Evolutionary conservation across 345 rosid genomes (phyloP).

Genomic region (Reutealis trisperma): DNA sequence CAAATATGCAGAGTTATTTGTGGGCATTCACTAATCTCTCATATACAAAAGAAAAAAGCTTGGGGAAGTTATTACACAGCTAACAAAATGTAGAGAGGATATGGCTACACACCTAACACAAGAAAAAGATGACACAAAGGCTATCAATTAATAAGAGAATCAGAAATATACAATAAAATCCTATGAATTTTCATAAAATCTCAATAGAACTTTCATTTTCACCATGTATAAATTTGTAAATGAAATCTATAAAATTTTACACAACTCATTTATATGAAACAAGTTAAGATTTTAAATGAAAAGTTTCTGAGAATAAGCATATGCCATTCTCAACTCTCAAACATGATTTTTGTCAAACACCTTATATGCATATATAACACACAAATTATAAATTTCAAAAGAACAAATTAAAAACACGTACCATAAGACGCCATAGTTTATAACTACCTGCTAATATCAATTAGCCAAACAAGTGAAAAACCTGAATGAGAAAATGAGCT

Average conservation of each 20-base stretch:
- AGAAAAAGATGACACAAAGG: conserved; percentile 27
- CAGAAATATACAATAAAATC: too few species aligned
- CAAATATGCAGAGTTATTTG: conserved; percentile 80
- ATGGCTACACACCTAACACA: conserved; percentile 91
- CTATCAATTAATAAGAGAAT: not conserved
- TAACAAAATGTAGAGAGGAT: conserved; percentile 67
- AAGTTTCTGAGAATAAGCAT: not conserved
- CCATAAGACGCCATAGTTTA: conserved; percentile 70
- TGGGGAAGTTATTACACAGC: conserved; percentile 65
- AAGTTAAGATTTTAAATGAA: too few species aligned
- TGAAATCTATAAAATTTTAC: too few species aligned
- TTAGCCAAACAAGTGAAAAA: not conserved
- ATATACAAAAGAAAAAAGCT: conserved; percentile 66
- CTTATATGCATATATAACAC: conserved; percentile 26
- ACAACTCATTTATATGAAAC: too few species aligned
- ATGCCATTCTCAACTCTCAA: not conserved
- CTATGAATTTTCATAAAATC: too few species aligned
- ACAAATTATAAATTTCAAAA: not conserved
- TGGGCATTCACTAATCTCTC: conserved; percentile 91
- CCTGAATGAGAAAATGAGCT: not conserved
- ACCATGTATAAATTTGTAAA: too few species aligned
- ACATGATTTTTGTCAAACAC: conserved; percentile 51
- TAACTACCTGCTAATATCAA: conserved; percentile 43
- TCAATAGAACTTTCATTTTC: too few species aligned
- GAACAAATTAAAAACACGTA: conserved; percentile 3